Base-by-base conservation (phyloP, 2,329 filamentous ascomycete species). In the Claviceps sorghi region DNA sequence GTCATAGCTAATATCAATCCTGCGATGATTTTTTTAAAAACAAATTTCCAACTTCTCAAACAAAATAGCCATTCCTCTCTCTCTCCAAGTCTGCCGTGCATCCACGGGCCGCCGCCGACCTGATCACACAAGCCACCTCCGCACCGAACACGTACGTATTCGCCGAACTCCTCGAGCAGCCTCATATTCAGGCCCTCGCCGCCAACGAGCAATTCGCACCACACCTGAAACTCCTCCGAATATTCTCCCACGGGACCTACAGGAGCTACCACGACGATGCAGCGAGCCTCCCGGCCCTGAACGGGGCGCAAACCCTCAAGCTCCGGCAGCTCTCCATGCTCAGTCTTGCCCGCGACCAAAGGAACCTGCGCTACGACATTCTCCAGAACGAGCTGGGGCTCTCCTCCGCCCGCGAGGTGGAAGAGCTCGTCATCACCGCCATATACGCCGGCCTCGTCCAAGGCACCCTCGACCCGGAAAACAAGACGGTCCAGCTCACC, bases 191-290 rank as follows among this genome's bases (percentile, higher is more conserved):
- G 67, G 76, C 79, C 13, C 81, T 97, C 45, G 73, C 74, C 41
- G 65, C 80, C 41, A 66, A 66, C 9, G 64, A 75, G 38, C 84
- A 94, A 48, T 79, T 84, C 61, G 70, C 75, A 2, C 59, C 71
- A 3, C 70, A 88, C 67, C 75, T 93, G 49, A 79, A 73, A 1
- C 77, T 95, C 15, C 83, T 98, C 45, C 78, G 90, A 67, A 83
- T 94, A 61, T 98, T 98, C 69, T 87, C 89, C 54, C 88, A 93
- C 75, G 93, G 91, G 55, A 95, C 88, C 54, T 96, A 88, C 74
- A 72, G 78, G 54, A 79, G 84, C 60, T 96, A 95, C 72, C 63
- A 58, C 22, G 55, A 57, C 26, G 40, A 47, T 3, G 65, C 68
- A n/a, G 52, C 66, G 21, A 59, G 60, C 57, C 82, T 96, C 2